Conservation (phyloP, 441 rosid species). For the Populus tomentosa region DNA sequence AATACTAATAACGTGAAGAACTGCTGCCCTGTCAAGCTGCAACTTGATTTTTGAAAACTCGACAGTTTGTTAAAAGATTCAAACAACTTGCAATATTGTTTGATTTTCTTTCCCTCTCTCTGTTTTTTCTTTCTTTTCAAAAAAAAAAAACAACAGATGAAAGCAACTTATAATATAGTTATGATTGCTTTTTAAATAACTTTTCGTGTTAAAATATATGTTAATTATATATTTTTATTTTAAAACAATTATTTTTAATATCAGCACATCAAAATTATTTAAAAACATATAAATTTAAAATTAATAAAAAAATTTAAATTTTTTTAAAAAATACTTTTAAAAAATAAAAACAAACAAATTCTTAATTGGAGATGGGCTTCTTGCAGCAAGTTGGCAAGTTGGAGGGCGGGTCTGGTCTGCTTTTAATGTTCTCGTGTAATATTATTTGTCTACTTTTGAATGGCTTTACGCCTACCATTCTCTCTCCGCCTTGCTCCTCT, state of each 20-base stretch:
- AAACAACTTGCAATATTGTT: neutral
- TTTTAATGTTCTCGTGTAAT: slow-evolving; percentile 18
- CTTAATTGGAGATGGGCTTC: neutral
- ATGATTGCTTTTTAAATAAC: too few species aligned
- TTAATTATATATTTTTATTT: too few species aligned
- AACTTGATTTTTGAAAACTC: neutral
- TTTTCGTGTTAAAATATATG: too few species aligned
- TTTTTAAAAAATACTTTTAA: too few species aligned
- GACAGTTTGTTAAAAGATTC: neutral
- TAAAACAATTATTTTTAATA: too few species aligned
- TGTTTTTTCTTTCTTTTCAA: too few species aligned
- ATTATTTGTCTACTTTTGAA: slow-evolving; percentile 17
- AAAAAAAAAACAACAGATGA: too few species aligned
- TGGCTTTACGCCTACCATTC: neutral
- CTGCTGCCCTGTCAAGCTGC: neutral
- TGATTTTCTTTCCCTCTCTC: neutral
- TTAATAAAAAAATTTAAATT: too few species aligned
- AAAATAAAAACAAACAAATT: too few species aligned
- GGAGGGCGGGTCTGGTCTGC: neutral
- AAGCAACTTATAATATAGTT: slow-evolving; percentile 21
- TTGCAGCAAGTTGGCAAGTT: slow-evolving; percentile 28
- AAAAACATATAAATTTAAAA: too few species aligned
- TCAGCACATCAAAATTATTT: too few species aligned
- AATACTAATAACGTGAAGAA: neutral
- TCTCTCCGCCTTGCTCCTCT: slow-evolving; percentile 15